Evolutionary conservation across 129 eudicot species (phyloP), one percentile per base, ranked within the genome.

Genomic region (Escallonia herrerae): DNA sequence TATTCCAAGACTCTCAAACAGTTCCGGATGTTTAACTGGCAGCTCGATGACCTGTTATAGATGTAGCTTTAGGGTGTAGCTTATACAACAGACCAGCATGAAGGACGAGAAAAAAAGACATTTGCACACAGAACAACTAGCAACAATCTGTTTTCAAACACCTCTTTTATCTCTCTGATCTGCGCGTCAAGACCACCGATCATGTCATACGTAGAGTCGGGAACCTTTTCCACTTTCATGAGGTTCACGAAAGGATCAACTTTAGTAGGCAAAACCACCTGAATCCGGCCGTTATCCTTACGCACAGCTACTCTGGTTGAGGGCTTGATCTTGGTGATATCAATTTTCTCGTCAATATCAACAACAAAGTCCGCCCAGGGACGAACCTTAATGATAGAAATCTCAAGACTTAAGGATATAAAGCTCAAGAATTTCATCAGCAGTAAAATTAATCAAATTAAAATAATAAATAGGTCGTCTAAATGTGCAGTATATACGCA

Each of bases 1-100:
- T 40, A 82, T 82, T 47, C 87, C 87, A 47, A 82, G 79, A 56
- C 76, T 70, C 79, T 82, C 87, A 43, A 82, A 82, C 42, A 82
- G 40, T 64, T 78, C 87, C 3, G 87, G 87, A 63, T 82, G 87
- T 60, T 78, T 82, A 48, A 82, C 74, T 58, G 87, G 87, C 41
- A 82, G 83, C 66, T 82, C 87, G 7, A 82, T 82, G 54, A 82
- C 87, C 87, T 81, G 68, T 43, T 44, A 33, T 3, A 49, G 33
- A 22, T 22, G 1, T 22, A 22, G 33, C 33, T 22, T 22, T 22
- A 22, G 33, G 33, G 33, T 22, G 33, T 22, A 22, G 33, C 33
- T 22, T 22, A 22, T 22, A 1, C 1, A 22, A 5, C 1, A 0
- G 49, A 45, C 49, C 49, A 45, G 49, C 49, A 45, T 45, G 2